Base-by-base conservation (phyloP, 805 yeast species). In the Nakazawaea siamensis region DNA sequence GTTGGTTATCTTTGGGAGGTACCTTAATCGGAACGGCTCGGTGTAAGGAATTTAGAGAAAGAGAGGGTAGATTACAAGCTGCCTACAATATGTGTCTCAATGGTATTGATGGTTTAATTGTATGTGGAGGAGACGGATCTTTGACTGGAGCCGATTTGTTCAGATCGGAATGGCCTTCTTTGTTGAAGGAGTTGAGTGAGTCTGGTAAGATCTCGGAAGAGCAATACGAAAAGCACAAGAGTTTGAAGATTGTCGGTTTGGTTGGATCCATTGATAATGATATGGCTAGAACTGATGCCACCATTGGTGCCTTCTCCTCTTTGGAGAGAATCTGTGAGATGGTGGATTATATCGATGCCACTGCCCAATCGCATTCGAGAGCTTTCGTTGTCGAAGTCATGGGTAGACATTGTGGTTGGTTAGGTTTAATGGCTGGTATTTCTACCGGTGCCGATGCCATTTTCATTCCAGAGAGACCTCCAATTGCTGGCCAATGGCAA, bases 351-450 rank as follows among this genome's bases (percentile, higher is more conserved):
- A 92, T 92, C 47, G 97, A 88, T 58, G 95, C 97, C 34, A 92
- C 98, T 24, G 98, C 98, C 13, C 76, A 83, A 46, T 90, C 97
- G 2, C 98, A 92, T 58, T 85, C 95, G 11, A 76, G 98, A 52
- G 98, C 98, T 6, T 92, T 92, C 57, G 96, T 92, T 29, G 83
- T 92, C 40, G 98, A 92, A 58, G 98, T 92, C 27, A 92, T 92
- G 98, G 98, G 98, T 43, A 77, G 98, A 54, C 97, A 92, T 58
- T 92, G 98, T 68, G 98, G 98, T 43, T 92, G 98, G 98, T 72
- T 92, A 49, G 97, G 94, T 2, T 66, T 92, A 47, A 88, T 87
- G 92, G 94, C 98, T 4, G 98, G 97, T 52, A 80, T 90, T 42
- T 87, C 97, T 29, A 85, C 97, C 19, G 83, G 92, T 50, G 97